Base-by-base conservation (phyloP, 2,329 filamentous ascomycete species). In the Pestalotiopsis sp. region DNA sequence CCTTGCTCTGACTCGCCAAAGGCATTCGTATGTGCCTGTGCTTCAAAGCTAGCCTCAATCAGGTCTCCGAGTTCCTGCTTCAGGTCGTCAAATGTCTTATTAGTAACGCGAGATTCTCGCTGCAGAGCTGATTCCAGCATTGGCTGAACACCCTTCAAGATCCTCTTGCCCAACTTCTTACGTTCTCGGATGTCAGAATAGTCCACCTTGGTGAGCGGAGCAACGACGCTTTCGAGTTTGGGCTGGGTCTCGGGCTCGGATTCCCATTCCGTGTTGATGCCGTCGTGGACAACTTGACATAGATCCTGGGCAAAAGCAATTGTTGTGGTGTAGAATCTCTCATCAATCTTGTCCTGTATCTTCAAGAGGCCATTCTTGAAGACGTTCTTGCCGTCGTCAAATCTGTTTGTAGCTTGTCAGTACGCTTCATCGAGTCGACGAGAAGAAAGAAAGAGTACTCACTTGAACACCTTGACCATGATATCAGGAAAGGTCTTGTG, bases 151-250 rank as follows among this genome's bases (percentile, higher is more conserved):
- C 91, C 89, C 78, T 94, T 97, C 72, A 97, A 87, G 70, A 98
- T 97, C 31, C 94, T 90, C 80, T 97, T 97, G 27, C 93, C 94
- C n/a, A 97, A 84, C 74, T 92, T 92, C 75, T 93, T 92, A 70
- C 92, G 90, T 73, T 97, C 93, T 69, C 93, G 92, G 70, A 94
- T 89, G 74, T 97, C 94, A 69, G 81, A 83, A 79, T 82, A 90
- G 75, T 78, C 85, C 75, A 80, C 83, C 80, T 83, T 90, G 71
- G 72, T 82, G 74, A 74, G 84, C 72, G 76, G 92, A 78, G 66
- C 85, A 83, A 78, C 87, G 74, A 75, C 81, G 5, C 75, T 71
- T 41, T 82, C 81, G 31, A 73, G 65, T 20, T 75, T 72, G 4
- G 75, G 75, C 52, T 78, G 72, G 5, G 75, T 72, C 25, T 78